phyloP scores from a whole-genome alignment of 371 early-diverging fungal genomes.

The Actinomucor elegans region DNA sequence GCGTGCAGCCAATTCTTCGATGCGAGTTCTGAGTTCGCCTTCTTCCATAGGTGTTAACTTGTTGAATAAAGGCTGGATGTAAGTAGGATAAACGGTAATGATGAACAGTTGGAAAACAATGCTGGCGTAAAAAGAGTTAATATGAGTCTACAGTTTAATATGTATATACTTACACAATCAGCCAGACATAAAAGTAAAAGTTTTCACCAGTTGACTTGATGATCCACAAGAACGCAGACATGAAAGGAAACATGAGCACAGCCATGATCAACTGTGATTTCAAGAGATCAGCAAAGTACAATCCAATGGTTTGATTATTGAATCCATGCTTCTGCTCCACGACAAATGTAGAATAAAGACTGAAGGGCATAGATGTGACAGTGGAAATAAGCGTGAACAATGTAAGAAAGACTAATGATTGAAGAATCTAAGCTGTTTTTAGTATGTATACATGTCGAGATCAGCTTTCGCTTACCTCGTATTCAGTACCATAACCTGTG shows the following conservation, averaged over 20 bases:
- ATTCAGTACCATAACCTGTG: constrained; percentile 65
- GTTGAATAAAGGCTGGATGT: constrained; percentile 98
- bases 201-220: constrained; percentile 80
- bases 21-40: constrained; percentile 81
- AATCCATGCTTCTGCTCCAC: constrained; percentile 93
- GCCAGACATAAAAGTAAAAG: constrained; percentile 91
- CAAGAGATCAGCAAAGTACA: constrained; percentile 84
- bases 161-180: constrained; percentile 74
- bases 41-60: constrained; percentile 90
- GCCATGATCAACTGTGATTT: constrained; percentile 72
- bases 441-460: not conserved
- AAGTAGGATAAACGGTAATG: constrained; percentile 91
- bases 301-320: constrained; percentile 89
- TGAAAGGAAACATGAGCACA: constrained; percentile 76
- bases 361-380: constrained; percentile 76
- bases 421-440: constrained; percentile 45
- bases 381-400: constrained; percentile 64
- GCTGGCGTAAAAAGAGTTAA: too few species aligned
- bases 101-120: constrained; percentile 86
- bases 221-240: constrained; percentile 83
- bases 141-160: too few species aligned
- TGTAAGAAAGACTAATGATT: constrained; percentile 78
- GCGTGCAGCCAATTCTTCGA: constrained; percentile 83
- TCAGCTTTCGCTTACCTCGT: constrained; percentile 59
- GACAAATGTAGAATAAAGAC: constrained; percentile 90